Percentiles rank a stretch among this genome's conserved stretches.
Evolutionary conservation across 345 rosid species (phyloP).

Genomic region (Lepidium aucheri): DNA sequence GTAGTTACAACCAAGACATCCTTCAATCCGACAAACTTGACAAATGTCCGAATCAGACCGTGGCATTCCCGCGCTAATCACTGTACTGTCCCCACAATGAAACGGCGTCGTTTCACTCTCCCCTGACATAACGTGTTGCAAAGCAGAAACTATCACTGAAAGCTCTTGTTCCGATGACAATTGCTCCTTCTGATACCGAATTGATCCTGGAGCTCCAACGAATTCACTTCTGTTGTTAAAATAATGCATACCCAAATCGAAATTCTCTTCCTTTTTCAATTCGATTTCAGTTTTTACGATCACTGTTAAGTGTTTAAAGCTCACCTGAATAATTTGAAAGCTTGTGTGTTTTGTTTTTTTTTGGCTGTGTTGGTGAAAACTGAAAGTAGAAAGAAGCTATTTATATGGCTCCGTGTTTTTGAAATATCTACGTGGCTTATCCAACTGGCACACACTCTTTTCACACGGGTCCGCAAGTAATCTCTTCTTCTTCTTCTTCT

Average conservation of each 20-base stretch:
- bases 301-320: slow-evolving; percentile 1
- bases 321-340: neutral
- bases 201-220: slow-evolving; percentile 1
- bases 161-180: slow-evolving; percentile 54
- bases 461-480: slow-evolving; percentile 11
- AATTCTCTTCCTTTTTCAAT: neutral
- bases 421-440: neutral
- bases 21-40: slow-evolving; percentile 46
- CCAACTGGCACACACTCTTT: slow-evolving; percentile 25
- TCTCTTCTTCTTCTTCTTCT: neutral
- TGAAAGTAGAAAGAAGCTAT: slow-evolving; percentile 20
- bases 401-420: slow-evolving; percentile 25
- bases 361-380: slow-evolving; percentile 8
- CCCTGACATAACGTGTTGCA: slow-evolving; percentile 27
- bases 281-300: neutral
- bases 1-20: slow-evolving; percentile 70
- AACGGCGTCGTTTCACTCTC: neutral
- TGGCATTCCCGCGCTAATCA: slow-evolving; percentile 30
- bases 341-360: neutral
- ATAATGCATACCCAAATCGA: slow-evolving; percentile 21
- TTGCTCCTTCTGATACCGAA: slow-evolving; percentile 17
- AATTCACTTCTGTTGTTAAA: slow-evolving; percentile 25
- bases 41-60: slow-evolving; percentile 49
- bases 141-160: slow-evolving; percentile 53
- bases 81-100: slow-evolving; percentile 8